A percentile compares a stretch with the other conserved stretches of the same genome.
These are phyloP conservation scores for Ceratocystis colombiana DNA, from an alignment of 2,329 filamentous ascomycete genomes.

Conservation along the genomic window DNA sequence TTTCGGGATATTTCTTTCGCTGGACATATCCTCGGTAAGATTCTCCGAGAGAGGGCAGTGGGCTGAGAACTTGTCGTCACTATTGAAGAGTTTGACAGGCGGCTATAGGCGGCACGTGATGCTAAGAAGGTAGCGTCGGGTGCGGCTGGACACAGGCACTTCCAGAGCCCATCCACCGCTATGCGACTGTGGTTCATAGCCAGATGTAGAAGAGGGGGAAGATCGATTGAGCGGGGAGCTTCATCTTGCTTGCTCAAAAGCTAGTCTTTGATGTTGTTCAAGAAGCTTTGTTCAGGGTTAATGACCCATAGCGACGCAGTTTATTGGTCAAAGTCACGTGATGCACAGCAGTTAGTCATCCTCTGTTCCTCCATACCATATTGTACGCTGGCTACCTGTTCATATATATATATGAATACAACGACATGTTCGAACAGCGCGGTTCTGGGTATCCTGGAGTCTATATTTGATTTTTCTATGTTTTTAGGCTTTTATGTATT, in stretches of 20 bases:
- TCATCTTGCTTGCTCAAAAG: not conserved
- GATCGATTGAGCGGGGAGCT: not conserved
- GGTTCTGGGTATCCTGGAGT: conserved; percentile 21
- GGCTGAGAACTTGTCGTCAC: not conserved
- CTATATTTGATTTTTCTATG: conserved; percentile 24
- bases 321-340: not conserved
- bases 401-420: not conserved
- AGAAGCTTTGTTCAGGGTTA: conserved; percentile 6
- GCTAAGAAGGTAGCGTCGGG: conserved; percentile 18
- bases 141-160: conserved; percentile 49
- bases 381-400: not conserved
- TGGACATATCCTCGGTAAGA: not conserved
- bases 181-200: conserved; percentile 15
- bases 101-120: not conserved
- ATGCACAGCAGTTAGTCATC: not conserved
- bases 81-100: not conserved
- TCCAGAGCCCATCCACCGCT: conserved; percentile 49
- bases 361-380: too few relatives aligned
- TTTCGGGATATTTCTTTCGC: not conserved
- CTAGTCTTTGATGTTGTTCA: not conserved
- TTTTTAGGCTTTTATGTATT: conserved; percentile 21
- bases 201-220: not conserved
- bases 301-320: conserved; percentile 4
- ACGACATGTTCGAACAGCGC: not conserved
- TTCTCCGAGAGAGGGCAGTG: not conserved